These are phyloP conservation scores for Neonectria sp. DNA, from an alignment of 2,329 filamentous ascomycete species.

Conservation along the genomic window DNA sequence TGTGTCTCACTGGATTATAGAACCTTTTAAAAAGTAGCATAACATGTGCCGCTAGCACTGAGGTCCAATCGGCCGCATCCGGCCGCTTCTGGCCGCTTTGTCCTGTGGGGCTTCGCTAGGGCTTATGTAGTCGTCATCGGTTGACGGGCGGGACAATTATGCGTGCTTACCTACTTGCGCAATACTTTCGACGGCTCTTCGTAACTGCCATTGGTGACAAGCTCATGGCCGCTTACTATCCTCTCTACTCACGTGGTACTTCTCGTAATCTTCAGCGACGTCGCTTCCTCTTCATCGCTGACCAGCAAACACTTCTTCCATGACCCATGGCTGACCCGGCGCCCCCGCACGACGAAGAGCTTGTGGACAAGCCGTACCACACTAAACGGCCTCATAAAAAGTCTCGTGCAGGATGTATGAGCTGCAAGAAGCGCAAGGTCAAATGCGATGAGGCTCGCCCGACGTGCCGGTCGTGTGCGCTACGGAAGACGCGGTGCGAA, in stretches of 20 bases:
- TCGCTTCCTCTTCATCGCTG: background rate
- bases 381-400: constrained; percentile 70
- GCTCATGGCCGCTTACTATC: background rate
- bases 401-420: constrained; percentile 66
- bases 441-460: constrained; percentile 68
- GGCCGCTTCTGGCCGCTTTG: background rate
- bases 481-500: constrained; percentile 63
- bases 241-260: background rate
- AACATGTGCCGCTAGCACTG: too few species aligned
- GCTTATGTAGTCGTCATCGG: background rate
- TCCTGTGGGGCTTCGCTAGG: background rate
- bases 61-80: background rate
- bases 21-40: too few species aligned
- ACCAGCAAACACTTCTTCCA: background rate
- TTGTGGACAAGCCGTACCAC: constrained; percentile 46
- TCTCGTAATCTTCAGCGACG: background rate
- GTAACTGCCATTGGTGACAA: background rate
- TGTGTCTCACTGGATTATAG: too few species aligned
- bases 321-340: background rate
- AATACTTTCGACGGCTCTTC: background rate
- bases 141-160: too few species aligned
- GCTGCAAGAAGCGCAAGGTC: constrained; percentile 69
- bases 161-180: too few species aligned
- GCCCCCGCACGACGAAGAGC: background rate
- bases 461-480: constrained; percentile 62